Base-by-base conservation (phyloP, 441 rosid genomes). In the Arabidopsis hybrid region DNA sequence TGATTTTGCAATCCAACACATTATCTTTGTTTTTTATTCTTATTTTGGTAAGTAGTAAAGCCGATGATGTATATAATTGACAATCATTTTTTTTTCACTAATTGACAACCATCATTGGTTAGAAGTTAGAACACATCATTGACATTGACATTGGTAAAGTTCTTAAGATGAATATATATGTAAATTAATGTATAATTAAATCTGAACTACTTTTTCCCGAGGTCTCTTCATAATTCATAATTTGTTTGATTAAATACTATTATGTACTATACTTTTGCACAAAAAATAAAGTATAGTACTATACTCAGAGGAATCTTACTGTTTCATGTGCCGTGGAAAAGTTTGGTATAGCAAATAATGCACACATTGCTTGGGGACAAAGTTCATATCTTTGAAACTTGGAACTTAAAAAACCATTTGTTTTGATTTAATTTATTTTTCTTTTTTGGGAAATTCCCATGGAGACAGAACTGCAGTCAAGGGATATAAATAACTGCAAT, bases 311-410 rank as follows among this genome's bases (percentile, higher is more conserved):
- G 75, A 65, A 76, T 76, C 71, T 70, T 40, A 64, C 46, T 64
- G 49, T 47, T 76, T 64, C 80, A 76, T 70, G 80, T 76, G 80
- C 76, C 75, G 47, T 70, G 76, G 76, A 70, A 70, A 57, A 70
- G 67, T 76, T 76, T 47, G 80, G 76, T 63, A 65, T 32, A 40
- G 6, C 71, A 70, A 70, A 70, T 76, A 64, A 76, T 70, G 71
- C 42, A 14, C 40, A 76, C 75, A 49, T 76, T 76, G 71, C 75
- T 76, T 76, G 79, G 75, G 62, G 67, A 76, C 53, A 69, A 75
- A 75, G 79, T 46, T 75, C 65, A 68, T 36, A 68, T 68, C 69
- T 69, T 75, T 62, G 65, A 60, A 60, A 67, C 57, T 68, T 67
- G 58, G 26, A 68, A 67, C 50, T 61, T 67, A 10, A 60, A 38